These are phyloP conservation scores for Penicillium sp. DNA, from an alignment of 2,329 filamentous ascomycete genomes.

Conservation along the genomic window DNA sequence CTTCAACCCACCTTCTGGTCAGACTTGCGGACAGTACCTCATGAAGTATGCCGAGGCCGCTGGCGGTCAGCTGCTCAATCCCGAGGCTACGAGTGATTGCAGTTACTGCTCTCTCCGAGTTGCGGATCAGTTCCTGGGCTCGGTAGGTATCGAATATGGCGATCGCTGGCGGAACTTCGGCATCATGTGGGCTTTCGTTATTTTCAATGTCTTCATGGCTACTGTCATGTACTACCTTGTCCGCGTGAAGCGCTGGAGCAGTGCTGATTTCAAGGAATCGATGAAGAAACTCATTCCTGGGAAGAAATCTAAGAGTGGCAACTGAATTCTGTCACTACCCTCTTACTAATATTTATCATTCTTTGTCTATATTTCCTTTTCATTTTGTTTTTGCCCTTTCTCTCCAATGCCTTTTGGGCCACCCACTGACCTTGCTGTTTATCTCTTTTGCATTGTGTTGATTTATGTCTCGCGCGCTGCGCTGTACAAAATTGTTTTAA, in stretches of 20 bases:
- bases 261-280: slow-evolving; percentile 15
- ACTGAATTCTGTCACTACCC: not conserved
- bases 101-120: slow-evolving; percentile 43
- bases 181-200: slow-evolving; percentile 57
- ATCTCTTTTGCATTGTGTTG: not conserved
- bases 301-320: slow-evolving; percentile 14
- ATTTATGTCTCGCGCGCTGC: not conserved
- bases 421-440: not conserved
- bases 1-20: slow-evolving; percentile 58
- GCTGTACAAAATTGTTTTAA: not conserved
- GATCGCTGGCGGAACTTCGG: slow-evolving; percentile 69
- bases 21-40: slow-evolving; percentile 63
- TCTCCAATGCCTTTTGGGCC: not conserved
- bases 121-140: slow-evolving; percentile 41
- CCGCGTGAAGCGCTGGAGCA: slow-evolving; percentile 28
- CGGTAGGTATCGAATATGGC: slow-evolving; percentile 51
- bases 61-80: slow-evolving; percentile 57
- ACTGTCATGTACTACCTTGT: slow-evolving; percentile 45
- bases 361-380: not conserved
- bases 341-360: not conserved
- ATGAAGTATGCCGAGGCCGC: slow-evolving; percentile 46
- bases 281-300: slow-evolving; percentile 9
- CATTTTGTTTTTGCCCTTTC: not conserved
- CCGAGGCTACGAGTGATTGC: slow-evolving; percentile 51
- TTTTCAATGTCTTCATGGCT: slow-evolving; percentile 56